Percentiles rank a stretch among this genome's conserved stretches.
Evolutionary conservation across 495 filamentous ascomycete species (phyloP).

Genomic region (Neurospora sp.): DNA sequence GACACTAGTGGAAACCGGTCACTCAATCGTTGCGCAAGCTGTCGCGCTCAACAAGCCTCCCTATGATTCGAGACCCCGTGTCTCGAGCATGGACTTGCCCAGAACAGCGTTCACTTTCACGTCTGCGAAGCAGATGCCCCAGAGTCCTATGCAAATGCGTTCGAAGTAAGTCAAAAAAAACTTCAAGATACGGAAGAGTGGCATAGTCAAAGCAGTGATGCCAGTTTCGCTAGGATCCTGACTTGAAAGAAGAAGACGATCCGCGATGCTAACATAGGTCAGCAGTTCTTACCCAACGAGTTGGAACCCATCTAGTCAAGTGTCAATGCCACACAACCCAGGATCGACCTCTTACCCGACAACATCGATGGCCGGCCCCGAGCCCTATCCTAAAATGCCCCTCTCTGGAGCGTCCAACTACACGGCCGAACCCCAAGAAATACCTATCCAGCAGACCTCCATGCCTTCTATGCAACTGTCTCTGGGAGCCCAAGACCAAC

Average conservation of each 20-base stretch:
- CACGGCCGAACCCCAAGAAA: conserved; percentile 38
- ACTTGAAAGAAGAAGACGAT: not conserved
- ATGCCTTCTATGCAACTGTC: conserved; percentile 42
- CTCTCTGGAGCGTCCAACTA: conserved; percentile 31
- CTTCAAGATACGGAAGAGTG: not conserved
- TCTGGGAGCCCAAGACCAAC: conserved; percentile 29
- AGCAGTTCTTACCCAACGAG: conserved; percentile 24
- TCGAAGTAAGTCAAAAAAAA: conserved; percentile 34
- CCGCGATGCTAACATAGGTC: conserved; percentile 5
- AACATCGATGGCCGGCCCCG: conserved; percentile 23
- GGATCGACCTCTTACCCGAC: conserved; percentile 31
- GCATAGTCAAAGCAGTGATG: not conserved
- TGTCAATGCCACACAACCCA: conserved; percentile 30
- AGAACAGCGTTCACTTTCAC: conserved; percentile 44
- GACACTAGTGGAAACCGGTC: conserved; percentile 36
- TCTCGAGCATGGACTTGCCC: conserved; percentile 38
- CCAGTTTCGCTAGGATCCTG: not conserved
- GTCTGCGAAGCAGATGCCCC: conserved; percentile 38
- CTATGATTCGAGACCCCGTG: conserved; percentile 34
- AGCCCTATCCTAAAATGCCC: conserved; percentile 38
- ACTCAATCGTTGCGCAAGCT: conserved; percentile 37
- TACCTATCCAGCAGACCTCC: conserved; percentile 37
- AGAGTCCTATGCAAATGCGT: conserved; percentile 42
- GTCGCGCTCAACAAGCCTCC: conserved; percentile 37
- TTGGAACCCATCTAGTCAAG: conserved; percentile 30